Evolutionary conservation across 768 basidiomycete species (phyloP).

Genomic region (Rhodotorula paludigena): DNA sequence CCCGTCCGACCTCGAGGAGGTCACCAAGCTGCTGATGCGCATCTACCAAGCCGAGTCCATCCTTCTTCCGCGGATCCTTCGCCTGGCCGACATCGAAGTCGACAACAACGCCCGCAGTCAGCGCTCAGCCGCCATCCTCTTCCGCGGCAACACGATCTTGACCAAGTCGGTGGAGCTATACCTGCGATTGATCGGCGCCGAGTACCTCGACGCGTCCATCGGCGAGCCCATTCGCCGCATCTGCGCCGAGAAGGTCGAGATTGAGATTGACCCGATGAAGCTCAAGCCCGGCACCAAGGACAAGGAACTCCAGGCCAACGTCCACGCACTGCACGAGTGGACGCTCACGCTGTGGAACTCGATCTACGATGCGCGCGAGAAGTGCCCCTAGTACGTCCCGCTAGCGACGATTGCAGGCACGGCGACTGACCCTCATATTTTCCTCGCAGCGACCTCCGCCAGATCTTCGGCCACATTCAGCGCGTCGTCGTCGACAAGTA

Average conservation of each 20-base stretch:
- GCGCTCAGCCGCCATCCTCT: slow-evolving; percentile 49
- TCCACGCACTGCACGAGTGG: slow-evolving; percentile 69
- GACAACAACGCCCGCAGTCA: slow-evolving; percentile 59
- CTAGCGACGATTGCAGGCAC: neutral
- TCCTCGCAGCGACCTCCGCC: slow-evolving; percentile 37
- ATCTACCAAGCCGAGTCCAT: slow-evolving; percentile 52
- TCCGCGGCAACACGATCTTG: slow-evolving; percentile 59
- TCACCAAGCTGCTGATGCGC: slow-evolving; percentile 57
- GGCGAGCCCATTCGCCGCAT: slow-evolving; percentile 65
- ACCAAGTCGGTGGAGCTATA: slow-evolving; percentile 67
- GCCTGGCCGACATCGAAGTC: slow-evolving; percentile 66
- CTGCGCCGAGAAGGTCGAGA: slow-evolving; percentile 65
- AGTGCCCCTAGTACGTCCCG: slow-evolving; percentile 55
- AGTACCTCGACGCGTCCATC: slow-evolving; percentile 73
- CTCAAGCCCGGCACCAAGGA: slow-evolving; percentile 28
- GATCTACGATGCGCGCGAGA: slow-evolving; percentile 66
- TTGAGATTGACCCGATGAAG: slow-evolving; percentile 75
- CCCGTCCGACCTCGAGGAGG: slow-evolving; percentile 66
- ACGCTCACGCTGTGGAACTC: slow-evolving; percentile 73
- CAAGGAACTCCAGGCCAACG: slow-evolving; percentile 60
- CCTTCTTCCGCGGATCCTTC: slow-evolving; percentile 64
- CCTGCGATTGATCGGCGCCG: slow-evolving; percentile 75
- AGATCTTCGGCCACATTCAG: slow-evolving; percentile 42
- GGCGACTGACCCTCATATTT: neutral
- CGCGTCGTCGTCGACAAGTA: slow-evolving; percentile 34